Base-by-base conservation (phyloP, 108 stramenopile species). In the Fistulifera pelliculosa region DNA sequence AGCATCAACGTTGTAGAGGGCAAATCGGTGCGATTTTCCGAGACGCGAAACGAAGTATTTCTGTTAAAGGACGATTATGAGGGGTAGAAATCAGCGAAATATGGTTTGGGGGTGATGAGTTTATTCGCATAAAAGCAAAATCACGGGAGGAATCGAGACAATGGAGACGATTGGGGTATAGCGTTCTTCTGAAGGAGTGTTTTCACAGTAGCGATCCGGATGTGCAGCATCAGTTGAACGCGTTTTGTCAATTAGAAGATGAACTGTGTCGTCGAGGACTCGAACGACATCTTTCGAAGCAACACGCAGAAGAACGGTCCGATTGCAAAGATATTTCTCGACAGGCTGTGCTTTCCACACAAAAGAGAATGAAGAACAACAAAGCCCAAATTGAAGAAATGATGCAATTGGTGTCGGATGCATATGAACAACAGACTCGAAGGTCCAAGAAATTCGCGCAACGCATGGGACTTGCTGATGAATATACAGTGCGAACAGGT, bases 181-280 rank as follows among this genome's bases (percentile, higher is more conserved):
- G 42, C 21, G 56, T 57, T 8, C 56, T 57, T 13, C 41, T 57
- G 8, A 57, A 57, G 41, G 56, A 57, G 15, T 26, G 41, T 12
- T 57, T 44, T 57, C 41, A 57, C 41, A 6, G 24, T 3, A 40
- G 41, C 2, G 11, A 17, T 18, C 15, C 23, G n/a, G 56, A 57
- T 17, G 43, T 41, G 19, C 56, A 57, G 23, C 21, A 25, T 12
- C 22, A 44, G 14, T 15, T 57, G 15, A 57, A 44, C 15, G 56
- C 56, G n/a, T 57, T 57, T 44, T 42, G 41, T n/a, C 56, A 57
- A 15, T 22, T 57, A 23, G 56, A 57, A 44, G 56, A 27, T 25
- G 27, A 22, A n/a, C 42, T 44, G 14, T 43, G 26, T 16, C 42
- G 56, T 12, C 35, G 56, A n/a, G 56, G 56, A 18, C 23, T 57